These are phyloP conservation scores for Mycena sanguinolenta DNA, from an alignment of 768 basidiomycete genomes.

Conservation along the genomic window DNA sequence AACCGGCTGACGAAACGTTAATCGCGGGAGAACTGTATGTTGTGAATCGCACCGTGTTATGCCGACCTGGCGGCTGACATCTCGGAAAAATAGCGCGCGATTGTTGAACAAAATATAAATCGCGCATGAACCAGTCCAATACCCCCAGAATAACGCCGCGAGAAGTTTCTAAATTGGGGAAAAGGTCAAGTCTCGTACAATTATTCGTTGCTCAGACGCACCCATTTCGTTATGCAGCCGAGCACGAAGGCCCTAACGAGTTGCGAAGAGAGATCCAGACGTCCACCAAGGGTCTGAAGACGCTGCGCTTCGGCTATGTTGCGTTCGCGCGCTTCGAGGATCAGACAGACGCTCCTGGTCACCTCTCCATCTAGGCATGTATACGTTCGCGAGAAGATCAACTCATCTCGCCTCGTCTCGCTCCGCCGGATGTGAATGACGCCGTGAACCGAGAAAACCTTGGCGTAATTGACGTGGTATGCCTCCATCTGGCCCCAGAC, in stretches of 20 bases:
- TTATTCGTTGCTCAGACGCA: background rate
- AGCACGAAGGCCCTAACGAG: background rate
- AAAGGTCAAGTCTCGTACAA: background rate
- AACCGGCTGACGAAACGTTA: too few relatives aligned
- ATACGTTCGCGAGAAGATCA: slow-evolving; percentile 11
- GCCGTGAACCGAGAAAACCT: slow-evolving; percentile 4
- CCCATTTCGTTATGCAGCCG: slow-evolving; percentile 7
- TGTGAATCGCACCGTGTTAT: too few relatives aligned
- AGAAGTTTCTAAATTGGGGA: slow-evolving; percentile 4
- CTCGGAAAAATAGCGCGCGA: slow-evolving; percentile 11
- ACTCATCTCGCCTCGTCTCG: background rate
- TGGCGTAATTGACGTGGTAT: slow-evolving; percentile 8
- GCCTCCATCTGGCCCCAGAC: slow-evolving; percentile 15
- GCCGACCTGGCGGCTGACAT: slow-evolving; percentile 4
- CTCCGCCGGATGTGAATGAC: slow-evolving; percentile 13
- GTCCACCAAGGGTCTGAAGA: background rate
- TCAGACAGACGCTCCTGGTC: background rate
- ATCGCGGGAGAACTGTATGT: too few relatives aligned
- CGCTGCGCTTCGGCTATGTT: background rate
- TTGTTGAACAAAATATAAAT: slow-evolving; percentile 8
- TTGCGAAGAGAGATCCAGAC: slow-evolving; percentile 5
- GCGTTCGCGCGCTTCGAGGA: slow-evolving; percentile 17
- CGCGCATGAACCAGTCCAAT: background rate
- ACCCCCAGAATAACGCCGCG: slow-evolving; percentile 10
- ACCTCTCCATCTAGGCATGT: slow-evolving; percentile 11